These are phyloP conservation scores for Ophiostoma ulmi DNA, from an alignment of 2,329 filamentous ascomycete species.

Conservation along the genomic window DNA sequence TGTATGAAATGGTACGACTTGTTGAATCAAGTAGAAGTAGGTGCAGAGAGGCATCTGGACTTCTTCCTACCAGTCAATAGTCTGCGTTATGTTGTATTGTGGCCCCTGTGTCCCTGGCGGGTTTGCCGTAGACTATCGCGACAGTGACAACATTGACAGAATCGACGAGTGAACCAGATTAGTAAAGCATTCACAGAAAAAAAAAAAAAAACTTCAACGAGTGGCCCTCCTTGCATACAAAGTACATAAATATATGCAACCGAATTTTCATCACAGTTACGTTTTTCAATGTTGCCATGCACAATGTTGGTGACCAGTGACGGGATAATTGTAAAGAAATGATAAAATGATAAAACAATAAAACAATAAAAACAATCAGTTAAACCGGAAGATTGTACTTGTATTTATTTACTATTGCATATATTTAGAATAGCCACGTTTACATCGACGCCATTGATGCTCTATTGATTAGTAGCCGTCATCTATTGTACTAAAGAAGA, in stretches of 20 bases:
- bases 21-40: too few relatives aligned
- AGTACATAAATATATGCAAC: neutral
- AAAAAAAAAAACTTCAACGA: neutral
- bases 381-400: neutral
- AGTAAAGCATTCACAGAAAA: neutral
- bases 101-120: neutral
- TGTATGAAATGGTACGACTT: too few relatives aligned
- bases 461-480: neutral
- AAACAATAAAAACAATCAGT: neutral
- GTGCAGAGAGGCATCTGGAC: too few relatives aligned
- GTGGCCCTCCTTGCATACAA: neutral
- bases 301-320: neutral
- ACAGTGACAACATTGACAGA: neutral
- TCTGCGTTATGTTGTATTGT: neutral
- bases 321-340: neutral
- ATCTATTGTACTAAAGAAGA: neutral
- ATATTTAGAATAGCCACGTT: constrained; percentile 1
- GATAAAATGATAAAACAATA: neutral
- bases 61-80: neutral
- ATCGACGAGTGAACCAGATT: neutral
- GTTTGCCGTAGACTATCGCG: neutral
- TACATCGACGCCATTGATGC: neutral
- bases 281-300: neutral
- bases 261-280: constrained; percentile 10
- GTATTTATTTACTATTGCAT: neutral